phyloP scores from a whole-genome alignment of 2,329 filamentous ascomycete species.

The Phaeomoniella chlamydospora region DNA sequence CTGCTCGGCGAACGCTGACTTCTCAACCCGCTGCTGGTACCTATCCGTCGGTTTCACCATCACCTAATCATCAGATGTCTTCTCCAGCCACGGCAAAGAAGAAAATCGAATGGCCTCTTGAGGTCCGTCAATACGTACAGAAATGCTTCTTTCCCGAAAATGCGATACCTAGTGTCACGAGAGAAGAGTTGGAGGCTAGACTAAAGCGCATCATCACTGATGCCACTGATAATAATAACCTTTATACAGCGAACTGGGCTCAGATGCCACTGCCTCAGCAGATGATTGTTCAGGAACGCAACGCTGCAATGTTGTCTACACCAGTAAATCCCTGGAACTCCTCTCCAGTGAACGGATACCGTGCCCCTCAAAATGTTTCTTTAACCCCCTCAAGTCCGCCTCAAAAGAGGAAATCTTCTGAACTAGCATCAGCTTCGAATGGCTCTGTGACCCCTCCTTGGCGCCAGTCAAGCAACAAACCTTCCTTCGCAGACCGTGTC shows the following conservation, averaged over 20 bases:
- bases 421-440: conserved; percentile 21
- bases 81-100: conserved; percentile 27
- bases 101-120: conserved; percentile 63
- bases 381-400: conserved; percentile 10
- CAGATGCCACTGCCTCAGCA: conserved; percentile 71
- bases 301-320: conserved; percentile 12
- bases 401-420: conserved; percentile 2
- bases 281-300: conserved; percentile 59
- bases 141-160: conserved; percentile 71
- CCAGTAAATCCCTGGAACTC: conserved; percentile 1
- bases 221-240: conserved; percentile 58
- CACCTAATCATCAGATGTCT: not conserved
- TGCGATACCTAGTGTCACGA: conserved; percentile 45
- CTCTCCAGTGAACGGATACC: conserved; percentile 6
- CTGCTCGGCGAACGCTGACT: conserved; percentile 46
- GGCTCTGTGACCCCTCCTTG: conserved; percentile 50
- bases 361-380: conserved; percentile 4
- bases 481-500: conserved; percentile 59
- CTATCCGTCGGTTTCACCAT: not conserved
- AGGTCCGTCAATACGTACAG: conserved; percentile 79
- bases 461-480: conserved; percentile 54
- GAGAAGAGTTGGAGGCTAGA: conserved; percentile 65
- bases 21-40: too few species aligned
- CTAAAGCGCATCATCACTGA: conserved; percentile 74
- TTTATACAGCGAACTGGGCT: conserved; percentile 71